Conservation (phyloP, 2,329 filamentous ascomycete species). For the Fusarium ambrosium region DNA sequence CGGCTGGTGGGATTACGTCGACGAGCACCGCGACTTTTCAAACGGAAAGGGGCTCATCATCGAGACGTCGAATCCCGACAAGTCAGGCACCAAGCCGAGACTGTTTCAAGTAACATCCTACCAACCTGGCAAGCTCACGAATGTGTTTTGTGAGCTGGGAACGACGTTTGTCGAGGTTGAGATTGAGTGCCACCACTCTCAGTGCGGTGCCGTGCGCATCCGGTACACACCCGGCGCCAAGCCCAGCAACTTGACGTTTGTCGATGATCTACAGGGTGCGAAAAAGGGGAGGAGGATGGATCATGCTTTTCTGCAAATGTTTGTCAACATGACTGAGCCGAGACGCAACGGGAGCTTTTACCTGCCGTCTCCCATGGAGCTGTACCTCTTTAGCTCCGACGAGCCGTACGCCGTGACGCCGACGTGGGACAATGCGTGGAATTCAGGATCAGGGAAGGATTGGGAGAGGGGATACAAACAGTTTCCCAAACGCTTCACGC, state of each 20-base stretch:
- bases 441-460: not conserved
- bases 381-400: conserved; percentile 4
- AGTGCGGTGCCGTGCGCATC: conserved; percentile 1
- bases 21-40: not conserved
- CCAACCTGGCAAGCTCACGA: not conserved
- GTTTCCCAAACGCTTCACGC: conserved; percentile 8
- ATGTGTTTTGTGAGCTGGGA: not conserved
- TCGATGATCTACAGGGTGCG: not conserved
- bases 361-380: not conserved
- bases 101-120: not conserved
- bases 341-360: not conserved
- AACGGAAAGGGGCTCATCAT: not conserved
- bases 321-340: not conserved
- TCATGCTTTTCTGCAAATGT: not conserved
- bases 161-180: conserved; percentile 10
- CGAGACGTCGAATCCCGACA: not conserved
- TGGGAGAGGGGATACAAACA: not conserved
- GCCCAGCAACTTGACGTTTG: not conserved
- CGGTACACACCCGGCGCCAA: not conserved
- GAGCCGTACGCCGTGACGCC: not conserved
- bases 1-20: not conserved
- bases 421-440: not conserved
- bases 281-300: not conserved
- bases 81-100: not conserved
- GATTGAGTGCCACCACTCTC: conserved; percentile 5